Evolutionary conservation across 2,329 filamentous ascomycete species (phyloP), one percentile per base, ranked within the genome.

Genomic region (Allantophomopsis cytisporea): DNA sequence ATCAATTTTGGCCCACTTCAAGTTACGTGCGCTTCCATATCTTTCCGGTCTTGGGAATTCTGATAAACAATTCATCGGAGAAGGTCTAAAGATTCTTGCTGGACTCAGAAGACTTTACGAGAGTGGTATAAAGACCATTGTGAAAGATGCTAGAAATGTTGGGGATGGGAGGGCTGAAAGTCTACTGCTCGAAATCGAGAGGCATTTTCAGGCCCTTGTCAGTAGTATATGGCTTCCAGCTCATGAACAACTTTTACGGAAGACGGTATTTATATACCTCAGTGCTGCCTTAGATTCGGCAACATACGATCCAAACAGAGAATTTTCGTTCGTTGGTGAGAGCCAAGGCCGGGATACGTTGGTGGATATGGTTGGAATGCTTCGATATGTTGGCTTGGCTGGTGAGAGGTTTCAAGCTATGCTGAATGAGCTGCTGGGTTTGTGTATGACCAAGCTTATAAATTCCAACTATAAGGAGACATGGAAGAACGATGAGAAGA

Each of bases 321-420:
- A 28, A 8, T 28, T 28, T 28, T 28, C 23, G 3, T 28, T 28
- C 8, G 23, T 28, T 10, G 35, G 16, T 35, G 43, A 38, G 39
- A 31, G 41, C 31, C 32, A 41, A 36, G 63, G 69, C 41, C 63
- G 66, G 30, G 60, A 64, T 23, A 67, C 73, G 37, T 59, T 83
- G 36, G 57, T 73, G 21, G 54, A 64, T 32, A 58, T 84, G 14
- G 61, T 82, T 2, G 66, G 71, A 37, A 69, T 73, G 7, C 60
- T 87, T 13, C 63, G 70, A 47, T 66, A 71, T 36, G 73, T 85
- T 16, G 83, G 82, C 1, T 60, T 87, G 14, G 76, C 76, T 1
- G 80, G 79, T 18, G 76, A 83, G 50, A 66, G 63, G 37, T 82
- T 83, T 38, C 78, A 86, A 51, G 69, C 80, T 21, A 64, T 82